These are phyloP conservation scores for Daldinia sp. DNA, from an alignment of 2,329 filamentous ascomycete genomes.

Conservation along the genomic window DNA sequence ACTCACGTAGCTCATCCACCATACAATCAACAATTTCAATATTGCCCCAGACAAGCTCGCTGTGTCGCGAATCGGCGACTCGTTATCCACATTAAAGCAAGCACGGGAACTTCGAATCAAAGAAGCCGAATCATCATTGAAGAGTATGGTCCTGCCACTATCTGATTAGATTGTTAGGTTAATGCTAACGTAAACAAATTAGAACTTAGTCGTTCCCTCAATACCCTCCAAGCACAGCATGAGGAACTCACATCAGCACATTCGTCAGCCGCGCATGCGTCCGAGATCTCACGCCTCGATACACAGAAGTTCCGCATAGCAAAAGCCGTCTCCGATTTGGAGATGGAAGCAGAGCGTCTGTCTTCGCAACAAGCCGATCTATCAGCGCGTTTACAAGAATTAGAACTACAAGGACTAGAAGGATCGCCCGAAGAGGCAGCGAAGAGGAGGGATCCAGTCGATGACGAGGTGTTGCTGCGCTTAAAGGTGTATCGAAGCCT, in stretches of 20 bases:
- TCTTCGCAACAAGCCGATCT: constrained; percentile 82
- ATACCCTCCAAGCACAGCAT: constrained; percentile 80
- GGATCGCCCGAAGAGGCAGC: constrained; percentile 61
- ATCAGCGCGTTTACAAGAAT: constrained; percentile 78
- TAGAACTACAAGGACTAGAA: constrained; percentile 89
- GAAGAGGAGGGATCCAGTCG: constrained; percentile 60
- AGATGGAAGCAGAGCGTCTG: constrained; percentile 95
- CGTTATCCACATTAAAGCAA: constrained; percentile 83
- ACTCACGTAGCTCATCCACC: constrained; percentile 80
- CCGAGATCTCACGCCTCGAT: constrained; percentile 86
- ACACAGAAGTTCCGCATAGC: constrained; percentile 94
- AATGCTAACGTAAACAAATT: constrained; percentile 50
- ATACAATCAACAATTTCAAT: constrained; percentile 96
- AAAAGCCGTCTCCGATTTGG: constrained; percentile 89
- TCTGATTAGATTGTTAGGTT: constrained; percentile 40
- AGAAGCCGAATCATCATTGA: constrained; percentile 75
- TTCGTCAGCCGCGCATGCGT: constrained; percentile 83
- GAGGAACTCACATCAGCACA: constrained; percentile 80
- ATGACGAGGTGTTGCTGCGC: constrained; percentile 77
- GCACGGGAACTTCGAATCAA: constrained; percentile 82
- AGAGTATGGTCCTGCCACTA: constrained; percentile 58
- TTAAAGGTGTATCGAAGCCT: constrained; percentile 92
- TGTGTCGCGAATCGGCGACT: constrained; percentile 85
- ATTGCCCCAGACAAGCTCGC: constrained; percentile 88
- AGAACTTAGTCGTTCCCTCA: constrained; percentile 79